phyloP scores from a whole-genome alignment of 108 stramenopile genomes.

The Asterionellopsis glacialis region DNA sequence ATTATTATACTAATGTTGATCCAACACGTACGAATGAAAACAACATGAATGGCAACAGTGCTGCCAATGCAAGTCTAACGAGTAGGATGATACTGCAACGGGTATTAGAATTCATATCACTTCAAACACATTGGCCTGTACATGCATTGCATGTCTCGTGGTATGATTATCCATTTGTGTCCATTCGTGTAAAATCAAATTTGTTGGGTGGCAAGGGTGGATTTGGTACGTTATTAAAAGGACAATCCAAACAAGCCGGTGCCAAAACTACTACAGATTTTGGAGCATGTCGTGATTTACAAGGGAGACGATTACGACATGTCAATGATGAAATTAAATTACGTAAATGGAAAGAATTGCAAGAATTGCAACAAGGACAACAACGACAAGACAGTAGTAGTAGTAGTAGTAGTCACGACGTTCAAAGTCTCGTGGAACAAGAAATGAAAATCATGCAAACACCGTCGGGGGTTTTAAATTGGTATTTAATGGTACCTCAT shows the following conservation, averaged over 20 bases:
- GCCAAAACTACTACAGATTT: slow-evolving; percentile 90
- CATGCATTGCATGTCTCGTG: neutral
- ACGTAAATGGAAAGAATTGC: slow-evolving; percentile 74
- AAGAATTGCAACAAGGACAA: slow-evolving; percentile 41
- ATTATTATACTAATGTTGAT: no score
- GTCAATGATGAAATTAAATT: slow-evolving; percentile 96
- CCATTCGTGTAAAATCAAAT: slow-evolving; percentile 10
- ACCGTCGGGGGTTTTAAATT: slow-evolving; percentile 81
- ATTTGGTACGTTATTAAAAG: slow-evolving; percentile 93
- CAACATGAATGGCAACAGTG: no score
- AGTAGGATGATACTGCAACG: no score
- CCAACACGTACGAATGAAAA: no score
- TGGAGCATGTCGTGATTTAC: slow-evolving; percentile 97
- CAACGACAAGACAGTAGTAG: slow-evolving; percentile 16
- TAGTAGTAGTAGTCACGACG: slow-evolving; percentile 1
- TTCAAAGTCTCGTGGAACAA: slow-evolving; percentile 11
- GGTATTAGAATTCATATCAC: slow-evolving; percentile 7
- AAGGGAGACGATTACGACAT: slow-evolving; percentile 93
- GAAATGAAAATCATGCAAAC: slow-evolving; percentile 66
- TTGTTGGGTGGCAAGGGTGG: slow-evolving; percentile 89
- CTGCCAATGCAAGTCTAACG: no score
- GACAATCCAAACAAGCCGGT: slow-evolving; percentile 87
- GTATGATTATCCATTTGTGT: slow-evolving; percentile 8
- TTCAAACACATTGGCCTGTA: slow-evolving; percentile 11
- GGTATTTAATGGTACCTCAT: slow-evolving; percentile 88